These are phyloP conservation scores for Pythium guiyangense DNA, from an alignment of 352 stramenopile species.

Conservation along the genomic window DNA sequence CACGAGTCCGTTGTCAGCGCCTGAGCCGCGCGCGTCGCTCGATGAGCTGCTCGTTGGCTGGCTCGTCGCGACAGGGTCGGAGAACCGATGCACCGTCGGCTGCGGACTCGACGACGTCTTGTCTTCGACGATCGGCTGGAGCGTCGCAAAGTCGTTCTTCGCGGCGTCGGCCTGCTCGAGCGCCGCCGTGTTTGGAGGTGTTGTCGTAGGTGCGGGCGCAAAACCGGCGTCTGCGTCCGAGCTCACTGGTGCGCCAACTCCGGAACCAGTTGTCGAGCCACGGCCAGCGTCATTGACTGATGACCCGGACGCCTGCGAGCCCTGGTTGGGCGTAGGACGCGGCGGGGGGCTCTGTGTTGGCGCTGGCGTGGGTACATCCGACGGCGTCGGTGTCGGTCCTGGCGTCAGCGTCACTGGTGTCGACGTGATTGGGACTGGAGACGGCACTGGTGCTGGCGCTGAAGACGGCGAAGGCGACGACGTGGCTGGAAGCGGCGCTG, in stretches of 20 bases:
- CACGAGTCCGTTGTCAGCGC: constrained; percentile 15
- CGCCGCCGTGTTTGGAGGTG: not conserved
- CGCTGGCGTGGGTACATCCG: not conserved
- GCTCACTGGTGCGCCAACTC: not conserved
- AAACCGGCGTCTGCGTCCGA: not conserved
- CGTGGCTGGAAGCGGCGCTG: constrained; percentile 1
- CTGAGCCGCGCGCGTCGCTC: not conserved
- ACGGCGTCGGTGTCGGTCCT: not conserved
- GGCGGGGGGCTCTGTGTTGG: not conserved
- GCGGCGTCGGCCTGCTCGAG: constrained; percentile 4
- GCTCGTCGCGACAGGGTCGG: not conserved
- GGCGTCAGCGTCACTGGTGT: not conserved
- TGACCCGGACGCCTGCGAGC: constrained; percentile 9
- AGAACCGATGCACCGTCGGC: not conserved
- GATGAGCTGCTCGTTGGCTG: constrained; percentile 12
- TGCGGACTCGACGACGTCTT: not conserved
- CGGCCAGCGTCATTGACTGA: constrained; percentile 1
- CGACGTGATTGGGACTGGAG: not conserved
- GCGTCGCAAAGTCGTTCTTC: constrained; percentile 16
- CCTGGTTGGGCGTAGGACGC: not conserved
- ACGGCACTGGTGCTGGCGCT: not conserved
- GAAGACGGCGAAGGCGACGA: no score
- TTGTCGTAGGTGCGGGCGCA: not conserved
- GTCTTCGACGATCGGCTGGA: constrained; percentile 11
- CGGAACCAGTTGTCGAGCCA: no score